Evolutionary conservation across 2,329 filamentous ascomycete species (phyloP), one percentile per base, ranked within the genome.

Genomic region (Zelopaecilomyces penicillatus): DNA sequence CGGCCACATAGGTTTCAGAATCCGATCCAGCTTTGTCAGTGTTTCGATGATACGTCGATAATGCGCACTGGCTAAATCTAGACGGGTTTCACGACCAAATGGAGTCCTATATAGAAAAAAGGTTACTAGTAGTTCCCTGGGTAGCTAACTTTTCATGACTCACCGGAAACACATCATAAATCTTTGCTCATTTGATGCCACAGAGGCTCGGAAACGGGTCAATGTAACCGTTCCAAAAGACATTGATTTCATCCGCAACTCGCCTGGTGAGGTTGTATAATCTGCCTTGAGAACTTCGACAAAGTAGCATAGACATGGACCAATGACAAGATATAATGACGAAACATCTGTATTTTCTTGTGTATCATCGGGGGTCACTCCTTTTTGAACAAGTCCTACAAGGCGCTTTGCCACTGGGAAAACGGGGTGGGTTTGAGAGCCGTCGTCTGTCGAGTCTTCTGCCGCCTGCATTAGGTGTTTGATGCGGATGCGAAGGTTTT

Each of bases 1-100:
- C 7, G 76, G 76, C 76, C 76, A 80, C 46, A 73, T 73, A 0
- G 76, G 76, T 54, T 78, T 78, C 37, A 80, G 58, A 44, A 70
- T 73, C 33, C 74, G 70, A 53, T 80, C 76, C 29, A 69, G 69
- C 44, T 70, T 75, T 45, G 74, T 74, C 30, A 80, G 63, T 2
- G 69, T 73, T 42, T 73, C 69, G 38, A 78, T 71, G 38, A 79
- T 74, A 34, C 68, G 70, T 30, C 73, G 68, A 53, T 76, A 75
- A 53, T 74, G 69, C 28, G 72, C 65, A 52, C 75, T 79, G 8
- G 75, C 72, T 19, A 79, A 65, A 44, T 78, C 72, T 4, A 74
- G 56, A 40, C 69, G 68, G 12, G 58, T 64, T 35, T 71, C 67
- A 19, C 62, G 60, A 2, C 67, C 66, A 39, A 73, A 61, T 3